Evolutionary conservation across 1,284 basidiomycete genomes (phyloP), one percentile per base, ranked within the genome.

Genomic region (Irpex rosettiformis): DNA sequence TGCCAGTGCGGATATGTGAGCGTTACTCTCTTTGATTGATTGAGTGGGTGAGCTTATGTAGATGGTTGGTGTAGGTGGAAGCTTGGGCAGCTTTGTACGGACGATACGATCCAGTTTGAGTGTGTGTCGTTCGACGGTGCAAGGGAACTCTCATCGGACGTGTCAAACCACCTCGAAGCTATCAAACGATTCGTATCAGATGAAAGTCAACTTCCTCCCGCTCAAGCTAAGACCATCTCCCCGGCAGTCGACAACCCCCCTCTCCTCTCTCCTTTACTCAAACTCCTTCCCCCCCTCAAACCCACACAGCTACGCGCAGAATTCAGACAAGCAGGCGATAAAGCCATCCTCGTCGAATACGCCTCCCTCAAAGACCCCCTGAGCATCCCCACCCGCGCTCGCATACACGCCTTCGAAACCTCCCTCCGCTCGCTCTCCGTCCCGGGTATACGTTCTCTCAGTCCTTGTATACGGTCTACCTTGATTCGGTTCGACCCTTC

Each of bases 331-430:
- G 78, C 80, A 40, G 83, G 83, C 0, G 84, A 86, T 66, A 77
- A 78, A 0, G 79, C 77, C 0, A 79, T 88, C 55, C 72, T 86
- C 0, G 75, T 85, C n/a, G 85, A 86, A 63, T 84, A 80, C 62
- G 85, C 84, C n/a, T n/a, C n/a, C n/a, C n/a, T n/a, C 0, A 65
- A 69, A 4, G 79, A 82, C 77, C 62, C 62, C 25, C 71, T 86
- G 2, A 80, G 82, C 59, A 78, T 86, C 52, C 61, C 71, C 11
- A 61, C 82, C 25, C 77, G 84, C 0, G 82, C 82, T 0, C 75
- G 79, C 1, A 75, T 86, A 3, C 85, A 87, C 66, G 79, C 79
- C 1, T 79, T 84, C 54, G 81, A 87, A 66, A 70, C 72, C 0
- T 70, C 74, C 16, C 66, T 84, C 18, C 67, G 68, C 3, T 64